A percentile compares a stretch with the other conserved stretches of the same genome.
These are phyloP conservation scores for Ophiostoma angusticollis DNA, from an alignment of 2,329 filamentous ascomycete species.

Conservation along the genomic window DNA sequence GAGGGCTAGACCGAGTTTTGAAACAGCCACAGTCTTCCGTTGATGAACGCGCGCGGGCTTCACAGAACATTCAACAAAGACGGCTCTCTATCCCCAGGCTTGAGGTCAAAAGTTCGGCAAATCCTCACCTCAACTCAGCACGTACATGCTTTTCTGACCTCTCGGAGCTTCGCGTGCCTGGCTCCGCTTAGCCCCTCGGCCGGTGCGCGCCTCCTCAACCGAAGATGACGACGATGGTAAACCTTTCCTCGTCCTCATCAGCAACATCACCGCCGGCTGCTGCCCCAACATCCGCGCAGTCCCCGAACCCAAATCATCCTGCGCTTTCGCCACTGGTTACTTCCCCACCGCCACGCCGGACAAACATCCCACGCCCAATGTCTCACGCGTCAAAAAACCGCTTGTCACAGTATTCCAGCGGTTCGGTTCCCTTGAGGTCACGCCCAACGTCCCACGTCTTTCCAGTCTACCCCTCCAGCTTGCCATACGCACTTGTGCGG, in stretches of 20 bases:
- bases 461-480: conserved; percentile 70
- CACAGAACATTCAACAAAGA: too few species aligned
- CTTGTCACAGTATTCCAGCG: conserved; percentile 69
- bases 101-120: too few species aligned
- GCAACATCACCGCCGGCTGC: conserved; percentile 37
- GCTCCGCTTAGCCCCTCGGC: conserved; percentile 4
- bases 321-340: conserved; percentile 44
- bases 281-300: conserved; percentile 19
- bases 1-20: too few species aligned
- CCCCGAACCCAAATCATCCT: conserved; percentile 36
- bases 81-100: too few species aligned
- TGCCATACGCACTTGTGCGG: conserved; percentile 79
- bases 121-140: too few species aligned
- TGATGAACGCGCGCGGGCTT: too few species aligned
- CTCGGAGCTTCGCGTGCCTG: too few species aligned
- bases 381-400: conserved; percentile 71
- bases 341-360: conserved; percentile 42
- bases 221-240: conserved; percentile 41
- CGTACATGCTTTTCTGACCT: too few species aligned
- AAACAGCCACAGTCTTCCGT: too few species aligned
- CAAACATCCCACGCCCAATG: conserved; percentile 51
- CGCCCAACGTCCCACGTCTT: conserved; percentile 72
- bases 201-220: conserved; percentile 1
- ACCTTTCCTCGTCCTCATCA: conserved; percentile 38
- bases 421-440: conserved; percentile 56